Percentiles rank a stretch among this genome's conserved stretches.
Evolutionary conservation across 768 basidiomycete species (phyloP).

Genomic region (Candolleomyces aberdarensis): DNA sequence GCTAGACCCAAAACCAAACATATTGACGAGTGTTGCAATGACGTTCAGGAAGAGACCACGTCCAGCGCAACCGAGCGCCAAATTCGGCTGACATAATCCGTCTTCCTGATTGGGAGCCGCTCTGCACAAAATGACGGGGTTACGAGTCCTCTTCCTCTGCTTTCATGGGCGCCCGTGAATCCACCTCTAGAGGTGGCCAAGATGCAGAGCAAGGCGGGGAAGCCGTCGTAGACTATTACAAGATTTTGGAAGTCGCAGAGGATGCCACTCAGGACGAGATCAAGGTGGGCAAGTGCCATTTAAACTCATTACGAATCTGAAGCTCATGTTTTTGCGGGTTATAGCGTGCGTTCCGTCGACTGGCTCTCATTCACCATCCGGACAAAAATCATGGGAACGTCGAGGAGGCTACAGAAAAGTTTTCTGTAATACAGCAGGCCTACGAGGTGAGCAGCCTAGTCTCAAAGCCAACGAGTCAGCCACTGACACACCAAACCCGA

Average conservation of each 20-base stretch:
- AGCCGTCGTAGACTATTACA: constrained; percentile 67
- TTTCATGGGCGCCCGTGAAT: constrained; percentile 72
- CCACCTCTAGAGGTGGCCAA: constrained; percentile 37
- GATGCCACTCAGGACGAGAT: constrained; percentile 86
- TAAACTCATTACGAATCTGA: neutral
- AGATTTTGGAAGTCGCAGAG: constrained; percentile 77
- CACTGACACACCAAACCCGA: constrained; percentile 3
- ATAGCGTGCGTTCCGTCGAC: constrained; percentile 80
- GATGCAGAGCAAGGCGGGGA: constrained; percentile 12
- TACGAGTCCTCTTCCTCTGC: neutral
- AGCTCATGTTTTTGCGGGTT: neutral
- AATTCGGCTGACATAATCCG: neutral
- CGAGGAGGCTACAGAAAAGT: constrained; percentile 83
- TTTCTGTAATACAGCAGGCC: constrained; percentile 88
- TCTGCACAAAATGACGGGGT: neutral
- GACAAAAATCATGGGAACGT: constrained; percentile 83
- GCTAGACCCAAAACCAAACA: constrained; percentile 5
- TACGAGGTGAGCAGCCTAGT: constrained; percentile 66
- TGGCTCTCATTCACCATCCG: constrained; percentile 83
- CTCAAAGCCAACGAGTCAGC: constrained; percentile 1
- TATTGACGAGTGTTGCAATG: constrained; percentile 39
- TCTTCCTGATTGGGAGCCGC: neutral
- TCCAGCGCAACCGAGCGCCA: neutral
- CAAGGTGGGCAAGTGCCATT: constrained; percentile 47
- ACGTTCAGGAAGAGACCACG: neutral